Conservation (phyloP, 495 filamentous ascomycete species). For the Aspergillus steynii region DNA sequence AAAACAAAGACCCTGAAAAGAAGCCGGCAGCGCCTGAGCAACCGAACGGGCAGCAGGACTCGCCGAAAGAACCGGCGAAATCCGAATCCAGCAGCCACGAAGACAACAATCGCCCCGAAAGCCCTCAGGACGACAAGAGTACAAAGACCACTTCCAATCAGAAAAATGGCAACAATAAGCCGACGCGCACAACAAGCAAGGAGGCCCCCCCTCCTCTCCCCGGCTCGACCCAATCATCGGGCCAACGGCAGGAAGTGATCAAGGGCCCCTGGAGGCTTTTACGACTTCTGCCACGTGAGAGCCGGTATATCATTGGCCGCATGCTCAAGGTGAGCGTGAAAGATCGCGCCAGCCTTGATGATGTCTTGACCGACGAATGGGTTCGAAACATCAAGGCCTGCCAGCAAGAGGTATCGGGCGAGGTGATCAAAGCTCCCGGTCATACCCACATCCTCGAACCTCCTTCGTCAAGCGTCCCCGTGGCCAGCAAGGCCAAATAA, state of each 20-base stretch:
- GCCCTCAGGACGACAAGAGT: slow-evolving; percentile 18
- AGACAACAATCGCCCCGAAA: slow-evolving; percentile 25
- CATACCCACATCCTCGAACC: slow-evolving; percentile 67
- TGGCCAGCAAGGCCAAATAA: slow-evolving; percentile 46
- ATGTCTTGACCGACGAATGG: slow-evolving; percentile 91
- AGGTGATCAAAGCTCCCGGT: slow-evolving; percentile 50
- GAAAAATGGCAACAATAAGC: slow-evolving; percentile 27
- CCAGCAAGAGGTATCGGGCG: slow-evolving; percentile 58
- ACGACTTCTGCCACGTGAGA: slow-evolving; percentile 88
- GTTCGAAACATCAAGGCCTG: slow-evolving; percentile 68
- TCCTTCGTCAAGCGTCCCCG: slow-evolving; percentile 44
- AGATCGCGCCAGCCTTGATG: slow-evolving; percentile 76
- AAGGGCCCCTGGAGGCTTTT: slow-evolving; percentile 92
- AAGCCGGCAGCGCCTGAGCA: slow-evolving; percentile 11
- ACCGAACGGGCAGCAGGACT: slow-evolving; percentile 13
- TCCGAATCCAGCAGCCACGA: slow-evolving; percentile 17
- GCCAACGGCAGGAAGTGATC: slow-evolving; percentile 69
- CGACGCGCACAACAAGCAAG: slow-evolving; percentile 50
- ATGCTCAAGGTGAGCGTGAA: slow-evolving; percentile 92
- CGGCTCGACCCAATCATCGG: slow-evolving; percentile 23
- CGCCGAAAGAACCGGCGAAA: slow-evolving; percentile 18
- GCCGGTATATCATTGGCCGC: slow-evolving; percentile 79
- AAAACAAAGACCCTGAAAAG: slow-evolving; percentile 4
- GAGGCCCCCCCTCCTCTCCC: slow-evolving; percentile 46
- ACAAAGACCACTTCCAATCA: slow-evolving; percentile 22